phyloP scores from a whole-genome alignment of 257 asterid species.

The Mentha longifolia region DNA sequence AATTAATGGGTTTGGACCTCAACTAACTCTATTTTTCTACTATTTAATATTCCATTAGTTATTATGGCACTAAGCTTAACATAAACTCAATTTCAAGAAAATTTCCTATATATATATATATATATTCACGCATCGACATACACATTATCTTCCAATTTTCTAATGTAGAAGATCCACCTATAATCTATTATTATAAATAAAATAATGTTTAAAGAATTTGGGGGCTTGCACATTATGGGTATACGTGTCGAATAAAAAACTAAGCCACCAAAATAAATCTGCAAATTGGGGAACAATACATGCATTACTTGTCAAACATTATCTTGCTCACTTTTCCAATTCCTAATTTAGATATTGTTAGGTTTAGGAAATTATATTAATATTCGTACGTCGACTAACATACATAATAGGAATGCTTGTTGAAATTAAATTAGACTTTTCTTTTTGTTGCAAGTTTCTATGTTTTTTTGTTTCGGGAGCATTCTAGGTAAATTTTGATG shows the following conservation, averaged over 20 bases:
- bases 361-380: slow-evolving; percentile 14
- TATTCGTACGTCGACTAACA: background rate
- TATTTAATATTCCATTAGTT: background rate
- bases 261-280: background rate
- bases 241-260: slow-evolving; percentile 22
- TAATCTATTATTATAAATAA: background rate
- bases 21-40: background rate
- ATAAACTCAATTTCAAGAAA: background rate
- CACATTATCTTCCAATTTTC: background rate
- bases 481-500: background rate
- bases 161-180: background rate
- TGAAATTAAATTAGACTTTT: background rate
- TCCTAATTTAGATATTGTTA: slow-evolving; percentile 27
- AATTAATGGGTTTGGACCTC: slow-evolving; percentile 4
- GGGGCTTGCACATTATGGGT: background rate
- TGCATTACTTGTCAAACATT: slow-evolving; percentile 37
- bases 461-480: background rate
- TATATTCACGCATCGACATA: no score
- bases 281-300: slow-evolving; percentile 14
- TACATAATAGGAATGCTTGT: background rate
- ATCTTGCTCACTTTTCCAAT: no score
- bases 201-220: background rate
- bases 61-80: background rate
- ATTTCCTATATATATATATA: no score
- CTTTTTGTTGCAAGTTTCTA: slow-evolving; percentile 5